These are phyloP conservation scores for Coemansia sp. DNA, from an alignment of 192 early-diverging fungal species.

Conservation along the genomic window DNA sequence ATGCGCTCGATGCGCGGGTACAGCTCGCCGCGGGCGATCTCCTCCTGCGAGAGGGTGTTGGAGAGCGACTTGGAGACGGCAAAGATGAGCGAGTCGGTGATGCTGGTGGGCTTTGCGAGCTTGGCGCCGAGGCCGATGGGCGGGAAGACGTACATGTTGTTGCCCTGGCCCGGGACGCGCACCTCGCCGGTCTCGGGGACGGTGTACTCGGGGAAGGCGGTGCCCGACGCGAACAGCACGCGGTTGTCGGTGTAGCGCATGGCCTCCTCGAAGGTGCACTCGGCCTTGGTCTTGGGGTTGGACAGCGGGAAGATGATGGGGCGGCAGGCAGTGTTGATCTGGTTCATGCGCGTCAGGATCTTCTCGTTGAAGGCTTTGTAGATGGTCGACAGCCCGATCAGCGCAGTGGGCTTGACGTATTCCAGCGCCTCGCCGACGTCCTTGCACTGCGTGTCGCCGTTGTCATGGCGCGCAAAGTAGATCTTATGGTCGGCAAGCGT, in stretches of 20 bases:
- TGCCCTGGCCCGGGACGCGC: constrained; percentile 78
- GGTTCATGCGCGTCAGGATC: constrained; percentile 73
- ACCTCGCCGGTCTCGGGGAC: constrained; percentile 55
- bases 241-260: constrained; percentile 81
- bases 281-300: constrained; percentile 85
- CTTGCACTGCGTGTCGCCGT: constrained; percentile 74
- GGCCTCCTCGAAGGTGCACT: constrained; percentile 93
- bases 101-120: constrained; percentile 64
- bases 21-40: constrained; percentile 67
- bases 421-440: constrained; percentile 75
- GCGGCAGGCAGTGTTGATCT: constrained; percentile 58
- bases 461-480: constrained; percentile 86
- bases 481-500: constrained; percentile 77
- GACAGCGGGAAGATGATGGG: constrained; percentile 93
- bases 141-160: constrained; percentile 98
- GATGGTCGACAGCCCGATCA: constrained; percentile 86
- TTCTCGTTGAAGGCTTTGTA: constrained; percentile 74
- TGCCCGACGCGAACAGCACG: constrained; percentile 95
- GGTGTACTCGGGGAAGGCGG: constrained; percentile 82
- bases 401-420: constrained; percentile 82
- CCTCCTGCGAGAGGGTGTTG: constrained; percentile 67
- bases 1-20: constrained; percentile 87
- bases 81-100: constrained; percentile 84
- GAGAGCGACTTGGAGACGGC: constrained; percentile 77
- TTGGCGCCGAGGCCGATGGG: constrained; percentile 87